Conservation (phyloP, 75 land plant species). For the Picea glauca region DNA sequence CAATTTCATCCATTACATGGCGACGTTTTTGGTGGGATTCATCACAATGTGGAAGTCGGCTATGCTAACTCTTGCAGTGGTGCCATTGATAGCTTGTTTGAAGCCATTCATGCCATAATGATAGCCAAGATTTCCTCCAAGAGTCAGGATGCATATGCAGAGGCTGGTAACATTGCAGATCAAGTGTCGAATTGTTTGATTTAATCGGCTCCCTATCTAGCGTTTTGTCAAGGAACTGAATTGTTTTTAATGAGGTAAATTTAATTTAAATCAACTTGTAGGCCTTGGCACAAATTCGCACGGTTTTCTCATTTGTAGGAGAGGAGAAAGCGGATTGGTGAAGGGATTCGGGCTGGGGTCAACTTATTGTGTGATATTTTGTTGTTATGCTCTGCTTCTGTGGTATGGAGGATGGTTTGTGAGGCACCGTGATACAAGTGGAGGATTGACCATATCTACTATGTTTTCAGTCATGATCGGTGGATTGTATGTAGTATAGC, state of each 20-base stretch:
- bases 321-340: constrained; percentile 67
- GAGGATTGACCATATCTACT: constrained; percentile 81
- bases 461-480: constrained; percentile 86
- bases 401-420: constrained; percentile 93
- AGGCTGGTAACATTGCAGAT: constrained; percentile 49
- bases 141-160: constrained; percentile 36
- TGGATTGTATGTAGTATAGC: constrained; percentile 78
- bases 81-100: constrained; percentile 50
- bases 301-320: constrained; percentile 65
- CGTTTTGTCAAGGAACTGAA: no score
- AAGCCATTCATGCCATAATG: constrained; percentile 32
- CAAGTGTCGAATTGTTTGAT: constrained; percentile 18
- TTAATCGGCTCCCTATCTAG: no score
- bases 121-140: constrained; percentile 36
- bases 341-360: constrained; percentile 83
- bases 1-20: constrained; percentile 59
- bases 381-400: constrained; percentile 76
- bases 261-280: constrained; percentile 16
- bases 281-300: constrained; percentile 69
- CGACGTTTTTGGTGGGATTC: constrained; percentile 58
- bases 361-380: constrained; percentile 71
- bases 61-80: constrained; percentile 59
- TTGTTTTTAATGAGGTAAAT: no score
- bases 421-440: constrained; percentile 65
- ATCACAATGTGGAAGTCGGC: constrained; percentile 54